Conservation (phyloP, 441 rosid species). For the Jatropha podagrica region DNA sequence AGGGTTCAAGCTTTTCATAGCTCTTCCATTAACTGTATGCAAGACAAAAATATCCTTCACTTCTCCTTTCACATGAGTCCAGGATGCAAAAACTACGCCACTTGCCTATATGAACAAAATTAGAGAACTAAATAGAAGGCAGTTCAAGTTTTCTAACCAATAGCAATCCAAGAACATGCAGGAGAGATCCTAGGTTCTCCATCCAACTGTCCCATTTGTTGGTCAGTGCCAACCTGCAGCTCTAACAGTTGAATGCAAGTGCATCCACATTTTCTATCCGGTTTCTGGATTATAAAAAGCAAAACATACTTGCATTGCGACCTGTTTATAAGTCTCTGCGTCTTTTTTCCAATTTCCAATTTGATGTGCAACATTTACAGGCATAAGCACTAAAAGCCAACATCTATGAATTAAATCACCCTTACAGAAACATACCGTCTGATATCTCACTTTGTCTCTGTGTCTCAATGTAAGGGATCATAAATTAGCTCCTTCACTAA, state of each 20-base stretch:
- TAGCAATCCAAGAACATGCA: neutral
- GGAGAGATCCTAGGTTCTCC: neutral
- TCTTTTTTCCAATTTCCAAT: neutral
- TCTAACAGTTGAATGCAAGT: slow-evolving; percentile 3
- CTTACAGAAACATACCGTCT: too few species aligned
- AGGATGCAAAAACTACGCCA: neutral
- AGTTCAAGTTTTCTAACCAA: neutral
- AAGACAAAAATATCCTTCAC: neutral
- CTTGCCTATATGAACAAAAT: neutral
- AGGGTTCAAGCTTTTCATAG: neutral
- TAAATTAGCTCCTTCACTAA: neutral
- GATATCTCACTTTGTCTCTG: too few species aligned
- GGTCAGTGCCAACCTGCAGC: neutral
- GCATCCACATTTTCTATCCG: neutral
- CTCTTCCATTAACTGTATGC: neutral
- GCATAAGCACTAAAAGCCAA: neutral
- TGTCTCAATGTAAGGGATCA: too few species aligned
- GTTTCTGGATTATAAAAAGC: neutral
- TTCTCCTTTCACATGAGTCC: neutral
- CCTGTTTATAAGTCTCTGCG: neutral
- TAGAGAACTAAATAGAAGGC: neutral
- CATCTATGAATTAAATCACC: too few species aligned
- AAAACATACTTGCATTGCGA: neutral
- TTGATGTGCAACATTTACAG: neutral
- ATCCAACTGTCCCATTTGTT: neutral